Conservation (phyloP, 495 filamentous ascomycete genomes). For the Lindgomyces ingoldianus region DNA sequence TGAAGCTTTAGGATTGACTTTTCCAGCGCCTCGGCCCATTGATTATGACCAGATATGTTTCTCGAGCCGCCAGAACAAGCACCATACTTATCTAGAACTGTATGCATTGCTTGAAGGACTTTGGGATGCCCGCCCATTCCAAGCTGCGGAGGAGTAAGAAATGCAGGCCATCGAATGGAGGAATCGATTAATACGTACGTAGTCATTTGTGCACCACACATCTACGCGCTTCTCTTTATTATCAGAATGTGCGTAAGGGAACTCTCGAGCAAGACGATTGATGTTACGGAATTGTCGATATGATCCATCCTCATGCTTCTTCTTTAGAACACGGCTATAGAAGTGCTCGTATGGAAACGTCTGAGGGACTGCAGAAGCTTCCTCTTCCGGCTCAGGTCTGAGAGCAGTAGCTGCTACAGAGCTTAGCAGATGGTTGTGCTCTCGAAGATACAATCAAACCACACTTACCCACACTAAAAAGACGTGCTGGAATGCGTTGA, state of each 20-base stretch:
- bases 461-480: no score
- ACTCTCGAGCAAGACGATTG: slow-evolving; percentile 94
- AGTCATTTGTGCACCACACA: slow-evolving; percentile 99
- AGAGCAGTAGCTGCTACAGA: no score
- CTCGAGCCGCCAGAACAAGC: slow-evolving; percentile 93
- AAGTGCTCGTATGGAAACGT: slow-evolving; percentile 93
- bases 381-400: no score
- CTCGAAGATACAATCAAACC: no score
- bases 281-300: slow-evolving; percentile 99
- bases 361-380: no score
- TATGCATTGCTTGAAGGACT: slow-evolving; percentile 89
- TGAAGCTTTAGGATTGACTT: slow-evolving; percentile 81
- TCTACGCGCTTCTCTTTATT: slow-evolving; percentile 82
- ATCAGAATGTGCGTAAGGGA: slow-evolving; percentile 92
- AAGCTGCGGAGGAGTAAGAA: no score
- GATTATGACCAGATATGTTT: slow-evolving; percentile 97
- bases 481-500: no score
- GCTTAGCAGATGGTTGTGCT: no score
- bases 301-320: slow-evolving; percentile 99
- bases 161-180: no score
- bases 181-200: no score
- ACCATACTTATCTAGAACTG: slow-evolving; percentile 90
- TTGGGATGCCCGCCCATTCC: slow-evolving; percentile 92
- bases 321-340: slow-evolving; percentile 84
- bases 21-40: slow-evolving; percentile 86